Evolutionary conservation across 768 basidiomycete species (phyloP), one percentile per base, ranked within the genome.

Genomic region (Lactifluus subvellereus): DNA sequence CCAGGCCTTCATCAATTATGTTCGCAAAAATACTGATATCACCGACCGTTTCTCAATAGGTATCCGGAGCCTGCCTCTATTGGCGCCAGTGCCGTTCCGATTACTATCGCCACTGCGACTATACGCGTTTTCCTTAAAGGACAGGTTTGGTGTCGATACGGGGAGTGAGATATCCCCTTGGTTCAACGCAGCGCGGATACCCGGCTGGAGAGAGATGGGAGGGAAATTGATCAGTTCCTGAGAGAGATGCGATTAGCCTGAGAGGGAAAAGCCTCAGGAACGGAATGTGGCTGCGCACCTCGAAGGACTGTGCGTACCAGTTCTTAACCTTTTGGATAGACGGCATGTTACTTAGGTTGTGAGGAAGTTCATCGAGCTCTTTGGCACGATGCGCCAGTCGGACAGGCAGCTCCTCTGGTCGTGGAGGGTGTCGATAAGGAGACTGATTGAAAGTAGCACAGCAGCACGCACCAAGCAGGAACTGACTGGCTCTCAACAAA

Each of bases 251-350:
- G 37, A 30, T 50, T 30, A 60, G 14, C 22, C 11, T 10, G 33
- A 68, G 27, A 67, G 68, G 47, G 33, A 48, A 59, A 58, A 48
- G 42, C 20, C 2, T 16, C n/a, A 49, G 35, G 54, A 8, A 35
- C 18, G 49, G 27, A 42, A 52, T 52, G 20, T 27, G 22, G 40
- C 56, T 52, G 56, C 86, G 56, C 57, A 95, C 96, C 83, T 98
- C 91, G 74, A 99, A 98, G 16, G 91, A 93, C 78, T 98, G 93
- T 0, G 96, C 96, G 74, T 99, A 99, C 97, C 97, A 99, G 70
- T 96, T 88, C 78, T 94, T 95, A 63, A 99, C 91, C 72, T 91
- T 94, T 61, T 86, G 84, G 67, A 99, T 98, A 43, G 89, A 90
- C 0, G 88, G 85, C 96, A 97, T 97, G 51, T 83, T 83, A 69